Evolutionary conservation across 306 rosid species (phyloP).

Genomic region (Potentilla sterilis): DNA sequence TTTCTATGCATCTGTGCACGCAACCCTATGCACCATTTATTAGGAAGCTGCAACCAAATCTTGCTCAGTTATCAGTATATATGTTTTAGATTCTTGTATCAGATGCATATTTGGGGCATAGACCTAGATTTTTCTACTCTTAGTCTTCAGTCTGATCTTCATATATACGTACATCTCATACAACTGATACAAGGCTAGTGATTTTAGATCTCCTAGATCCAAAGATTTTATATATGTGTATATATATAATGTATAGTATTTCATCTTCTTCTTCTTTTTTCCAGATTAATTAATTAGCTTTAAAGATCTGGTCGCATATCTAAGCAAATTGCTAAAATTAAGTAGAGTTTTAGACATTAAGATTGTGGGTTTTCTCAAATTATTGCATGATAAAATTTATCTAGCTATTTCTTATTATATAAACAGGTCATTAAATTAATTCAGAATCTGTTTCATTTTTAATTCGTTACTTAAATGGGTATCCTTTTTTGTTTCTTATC

Average conservation of each 20-base stretch:
- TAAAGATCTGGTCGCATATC: not conserved
- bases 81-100: not conserved
- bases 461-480: not conserved
- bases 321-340: not conserved
- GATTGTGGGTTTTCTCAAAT: not conserved
- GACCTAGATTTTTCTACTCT: not conserved
- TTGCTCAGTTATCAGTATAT: not conserved
- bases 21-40: not conserved
- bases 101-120: not conserved
- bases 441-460: not conserved
- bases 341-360: not conserved
- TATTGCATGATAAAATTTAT: not conserved
- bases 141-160: too few relatives aligned
- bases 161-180: too few relatives aligned
- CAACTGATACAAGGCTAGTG: not conserved
- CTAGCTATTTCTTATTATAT: not conserved
- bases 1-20: not conserved
- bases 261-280: not conserved
- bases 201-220: not conserved
- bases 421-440: not conserved
- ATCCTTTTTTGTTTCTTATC: not conserved
- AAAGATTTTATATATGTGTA: not conserved
- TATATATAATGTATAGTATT: not conserved
- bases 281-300: not conserved
- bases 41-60: not conserved